A percentile compares a stretch with the other conserved stretches of the same genome.
phyloP scores from a whole-genome alignment of 768 basidiomycete species.

The Leccinum arenicola region DNA sequence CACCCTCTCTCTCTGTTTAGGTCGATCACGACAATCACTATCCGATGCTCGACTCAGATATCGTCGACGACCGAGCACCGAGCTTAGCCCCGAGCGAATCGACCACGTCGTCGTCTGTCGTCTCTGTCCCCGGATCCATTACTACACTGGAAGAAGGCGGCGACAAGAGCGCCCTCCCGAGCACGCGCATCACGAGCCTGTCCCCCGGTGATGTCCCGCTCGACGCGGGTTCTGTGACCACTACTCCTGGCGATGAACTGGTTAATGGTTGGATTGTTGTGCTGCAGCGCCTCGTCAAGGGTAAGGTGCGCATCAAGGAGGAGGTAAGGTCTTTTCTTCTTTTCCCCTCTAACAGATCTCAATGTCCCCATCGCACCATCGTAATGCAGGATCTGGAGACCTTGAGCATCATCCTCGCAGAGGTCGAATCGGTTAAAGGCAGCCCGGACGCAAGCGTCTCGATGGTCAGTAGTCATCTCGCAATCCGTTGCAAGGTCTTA shows the following conservation, averaged over 20 bases:
- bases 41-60: slow-evolving; percentile 3
- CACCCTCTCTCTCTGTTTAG: slow-evolving; percentile 3
- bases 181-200: slow-evolving; percentile 20
- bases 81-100: slow-evolving; percentile 5
- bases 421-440: slow-evolving; percentile 28
- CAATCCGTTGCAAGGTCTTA: background rate
- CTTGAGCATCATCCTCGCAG: slow-evolving; percentile 28
- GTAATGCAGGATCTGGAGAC: slow-evolving; percentile 22
- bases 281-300: slow-evolving; percentile 33
- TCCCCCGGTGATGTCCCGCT: slow-evolving; percentile 10
- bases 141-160: background rate
- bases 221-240: background rate
- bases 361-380: background rate
- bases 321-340: slow-evolving; percentile 13
- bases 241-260: slow-evolving; percentile 5
- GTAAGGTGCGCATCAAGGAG: slow-evolving; percentile 21
- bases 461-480: slow-evolving; percentile 15
- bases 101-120: background rate
- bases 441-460: slow-evolving; percentile 3
- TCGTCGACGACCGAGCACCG: background rate
- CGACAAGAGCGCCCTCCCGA: slow-evolving; percentile 7
- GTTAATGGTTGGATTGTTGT: slow-evolving; percentile 17
- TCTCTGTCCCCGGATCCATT: background rate
- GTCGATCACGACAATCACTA: slow-evolving; percentile 9
- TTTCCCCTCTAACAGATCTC: background rate